Evolutionary conservation across 192 early-diverging fungal species (phyloP), one percentile per base, ranked within the genome.

Genomic region (Entomortierella chlamydospora): DNA sequence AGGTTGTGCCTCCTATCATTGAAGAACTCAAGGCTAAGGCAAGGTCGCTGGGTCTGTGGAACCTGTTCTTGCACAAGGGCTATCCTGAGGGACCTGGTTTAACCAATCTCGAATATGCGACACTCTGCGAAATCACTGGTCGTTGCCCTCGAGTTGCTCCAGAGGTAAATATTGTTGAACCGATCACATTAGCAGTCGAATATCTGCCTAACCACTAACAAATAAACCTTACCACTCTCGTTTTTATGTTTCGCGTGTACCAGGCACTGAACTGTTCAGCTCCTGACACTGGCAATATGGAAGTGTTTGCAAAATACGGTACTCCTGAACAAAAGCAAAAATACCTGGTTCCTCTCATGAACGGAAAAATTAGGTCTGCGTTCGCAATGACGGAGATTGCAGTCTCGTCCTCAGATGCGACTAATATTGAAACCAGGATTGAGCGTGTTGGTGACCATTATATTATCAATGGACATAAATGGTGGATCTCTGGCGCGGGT

Each of bases 211-310:
- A n/a, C n/a, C n/a, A n/a, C n/a, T n/a, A n/a, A n/a, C n/a, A n/a
- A n/a, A n/a, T n/a, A n/a, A n/a, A n/a, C n/a, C n/a, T n/a, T n/a
- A n/a, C n/a, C n/a, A n/a, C n/a, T n/a, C n/a, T n/a, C n/a, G n/a
- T n/a, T n/a, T n/a, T n/a, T n/a, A n/a, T n/a, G n/a, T n/a, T n/a
- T n/a, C n/a, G n/a, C n/a, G n/a, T n/a, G n/a, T n/a, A n/a, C n/a
- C n/a, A 89, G 90, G 95, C 95, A n/a, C 86, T 89, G 84, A 98
- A 98, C 91, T 95, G 95, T 82, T 87, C 90, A 42, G 95, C 96
- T n/a, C 97, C 97, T 18, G 98, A 99, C 74, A 98, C 98, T 7
- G 98, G 98, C 61, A 99, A 99, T 87, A 99, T 99, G 97, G 97
- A 99, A 73, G 95, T 99, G 45, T 91, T 99, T 68, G 95, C 94